Evolutionary conservation across 2,329 filamentous ascomycete genomes (phyloP), one percentile per base, ranked within the genome.

Genomic region (Didymosphaeria variabile): DNA sequence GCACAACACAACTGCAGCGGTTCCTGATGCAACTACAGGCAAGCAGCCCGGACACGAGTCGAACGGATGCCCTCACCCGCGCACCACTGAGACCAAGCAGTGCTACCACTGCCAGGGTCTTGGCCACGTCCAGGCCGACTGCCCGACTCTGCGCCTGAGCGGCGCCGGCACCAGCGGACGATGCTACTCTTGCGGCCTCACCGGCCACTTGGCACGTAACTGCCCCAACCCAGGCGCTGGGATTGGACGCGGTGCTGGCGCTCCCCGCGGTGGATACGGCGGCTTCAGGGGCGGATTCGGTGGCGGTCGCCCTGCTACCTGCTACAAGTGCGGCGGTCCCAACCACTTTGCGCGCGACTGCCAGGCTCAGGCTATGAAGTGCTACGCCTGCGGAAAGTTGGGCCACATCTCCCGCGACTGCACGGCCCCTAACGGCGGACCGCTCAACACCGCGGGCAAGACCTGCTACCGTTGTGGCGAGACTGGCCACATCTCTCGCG

Each of bases 71-170:
- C 95, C 95, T 73, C 90, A 94, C 77, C 95, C 95, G 76, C 91
- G 95, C 81, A 97, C 94, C 64, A 97, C 95, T 67, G 95, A 99
- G 84, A 89, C 93, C 56, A 99, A 99, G 89, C 95, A 99, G 86
- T 99, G 95, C 88, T 99, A 99, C 81, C 95, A 98, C 84, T 99
- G 95, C 87, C 95, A 98, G 85, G 95, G 95, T 61, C 88, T 98
- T 64, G 95, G 95, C 70, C 95, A 99, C 79, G 95, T 99, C 74
- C 95, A 99, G 85, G 95, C 95, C 71, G 95, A 99, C 81, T 99
- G 95, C 87, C 95, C 95, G 74, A 98, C 95, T 65, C 88, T 99
- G 67, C 93, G 95, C 72, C 82, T 99, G 79, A 97, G 89, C 80
- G 94, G 86, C 62, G 91, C 90, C 72, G 88, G 90, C 66, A 90